Evolutionary conservation across 352 stramenopile species (phyloP).

Genomic region (Globisporangium splendens): DNA sequence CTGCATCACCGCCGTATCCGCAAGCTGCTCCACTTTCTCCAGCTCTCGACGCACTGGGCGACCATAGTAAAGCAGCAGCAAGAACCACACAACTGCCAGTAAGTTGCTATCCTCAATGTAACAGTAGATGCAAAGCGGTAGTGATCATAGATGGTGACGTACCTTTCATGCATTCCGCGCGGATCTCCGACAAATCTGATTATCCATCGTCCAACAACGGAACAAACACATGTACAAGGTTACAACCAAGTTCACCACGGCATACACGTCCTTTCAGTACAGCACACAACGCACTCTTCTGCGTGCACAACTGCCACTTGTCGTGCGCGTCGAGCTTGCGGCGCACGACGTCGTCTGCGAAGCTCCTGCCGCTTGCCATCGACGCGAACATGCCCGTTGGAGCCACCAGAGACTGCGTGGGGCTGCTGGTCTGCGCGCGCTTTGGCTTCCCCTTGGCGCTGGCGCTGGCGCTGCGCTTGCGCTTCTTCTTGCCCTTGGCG

Average conservation of each 20-base stretch:
- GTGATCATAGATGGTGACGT: background rate
- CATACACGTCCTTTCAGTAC: no score
- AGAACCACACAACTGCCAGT: no score
- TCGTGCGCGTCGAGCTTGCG: slow-evolving; percentile 18
- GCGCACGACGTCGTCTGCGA: slow-evolving; percentile 16
- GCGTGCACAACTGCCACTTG: slow-evolving; percentile 35
- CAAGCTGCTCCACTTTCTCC: slow-evolving; percentile 31
- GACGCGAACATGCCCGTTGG: background rate
- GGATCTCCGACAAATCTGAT: slow-evolving; percentile 25
- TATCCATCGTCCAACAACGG: background rate
- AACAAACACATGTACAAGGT: background rate
- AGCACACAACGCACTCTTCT: slow-evolving; percentile 20
- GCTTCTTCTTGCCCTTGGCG: slow-evolving; percentile 22
- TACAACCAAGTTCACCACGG: background rate
- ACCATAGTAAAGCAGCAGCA: background rate
- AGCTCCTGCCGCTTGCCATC: background rate
- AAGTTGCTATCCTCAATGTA: no score
- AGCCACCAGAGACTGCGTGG: background rate
- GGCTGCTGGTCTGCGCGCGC: background rate
- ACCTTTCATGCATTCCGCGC: slow-evolving; percentile 31
- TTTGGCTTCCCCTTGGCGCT: slow-evolving; percentile 7
- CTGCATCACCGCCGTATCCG: slow-evolving; percentile 31
- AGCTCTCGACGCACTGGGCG: slow-evolving; percentile 37
- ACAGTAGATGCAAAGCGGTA: no score
- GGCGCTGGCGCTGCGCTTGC: slow-evolving; percentile 23